Evolutionary conservation across 345 rosid species (phyloP).

Genomic region (Isatis tinctoria): DNA sequence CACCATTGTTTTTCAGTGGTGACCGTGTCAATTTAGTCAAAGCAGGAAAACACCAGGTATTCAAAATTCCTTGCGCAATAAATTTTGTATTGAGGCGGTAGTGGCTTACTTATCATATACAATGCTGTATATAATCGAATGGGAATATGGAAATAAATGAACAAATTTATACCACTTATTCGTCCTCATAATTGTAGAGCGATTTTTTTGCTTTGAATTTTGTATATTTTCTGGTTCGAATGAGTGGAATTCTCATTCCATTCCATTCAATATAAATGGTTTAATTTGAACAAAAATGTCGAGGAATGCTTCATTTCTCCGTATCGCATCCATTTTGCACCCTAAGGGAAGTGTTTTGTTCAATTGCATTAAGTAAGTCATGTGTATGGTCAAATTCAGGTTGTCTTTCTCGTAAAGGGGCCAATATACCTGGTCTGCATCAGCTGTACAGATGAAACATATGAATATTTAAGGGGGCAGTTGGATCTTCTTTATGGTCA

Average conservation of each 20-base stretch:
- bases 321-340: neutral
- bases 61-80: neutral
- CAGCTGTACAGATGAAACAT: constrained; percentile 95
- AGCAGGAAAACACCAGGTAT: constrained; percentile 95
- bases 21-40: constrained; percentile 76
- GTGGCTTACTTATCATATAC: neutral
- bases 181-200: neutral
- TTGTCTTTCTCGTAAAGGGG: constrained; percentile 95
- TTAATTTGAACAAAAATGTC: too few species aligned
- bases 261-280: neutral
- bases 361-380: neutral
- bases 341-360: neutral
- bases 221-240: neutral
- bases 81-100: neutral
- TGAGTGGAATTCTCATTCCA: neutral
- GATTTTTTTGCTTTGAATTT: neutral
- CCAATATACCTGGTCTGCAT: constrained; percentile 97
- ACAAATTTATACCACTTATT: neutral
- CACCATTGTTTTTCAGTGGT: constrained; percentile 47
- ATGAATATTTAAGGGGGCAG: constrained; percentile 79
- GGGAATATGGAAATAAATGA: neutral
- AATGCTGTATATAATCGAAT: neutral
- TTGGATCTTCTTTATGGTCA: constrained; percentile 96
- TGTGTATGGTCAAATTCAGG: constrained; percentile 44
- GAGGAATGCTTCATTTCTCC: neutral